These are phyloP conservation scores for Russula emetica DNA, from an alignment of 768 basidiomycete genomes.

Conservation along the genomic window DNA sequence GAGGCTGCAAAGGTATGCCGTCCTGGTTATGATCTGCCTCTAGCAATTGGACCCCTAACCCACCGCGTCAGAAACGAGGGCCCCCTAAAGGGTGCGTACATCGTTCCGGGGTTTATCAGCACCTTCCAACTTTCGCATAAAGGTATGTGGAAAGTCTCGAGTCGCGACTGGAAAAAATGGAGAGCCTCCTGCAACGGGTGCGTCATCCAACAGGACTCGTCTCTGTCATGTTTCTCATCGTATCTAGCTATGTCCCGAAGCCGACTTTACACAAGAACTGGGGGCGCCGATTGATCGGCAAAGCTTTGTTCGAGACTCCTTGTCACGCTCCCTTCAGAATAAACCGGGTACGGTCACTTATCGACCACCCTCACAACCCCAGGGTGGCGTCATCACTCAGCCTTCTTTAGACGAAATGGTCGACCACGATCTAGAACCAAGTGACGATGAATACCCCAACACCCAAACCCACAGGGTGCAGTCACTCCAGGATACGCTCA, in stretches of 20 bases:
- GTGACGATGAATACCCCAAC: slow-evolving; percentile 32
- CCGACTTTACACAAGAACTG: slow-evolving; percentile 55
- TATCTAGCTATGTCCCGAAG: slow-evolving; percentile 58
- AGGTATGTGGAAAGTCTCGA: slow-evolving; percentile 41
- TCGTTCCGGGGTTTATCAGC: neutral
- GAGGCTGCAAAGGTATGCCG: slow-evolving; percentile 59
- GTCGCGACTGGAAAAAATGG: slow-evolving; percentile 44
- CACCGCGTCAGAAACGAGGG: slow-evolving; percentile 44
- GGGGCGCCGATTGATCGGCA: slow-evolving; percentile 44
- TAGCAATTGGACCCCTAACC: neutral
- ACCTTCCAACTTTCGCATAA: neutral
- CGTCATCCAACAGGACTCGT: slow-evolving; percentile 20
- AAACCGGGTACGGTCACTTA: slow-evolving; percentile 11
- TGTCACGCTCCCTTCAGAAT: slow-evolving; percentile 24
- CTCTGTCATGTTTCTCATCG: neutral
- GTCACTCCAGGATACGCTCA: slow-evolving; percentile 34
- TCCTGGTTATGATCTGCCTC: neutral
- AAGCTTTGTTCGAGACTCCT: slow-evolving; percentile 31
- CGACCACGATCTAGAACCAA: slow-evolving; percentile 20
- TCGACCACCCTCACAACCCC: neutral
- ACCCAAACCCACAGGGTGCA: slow-evolving; percentile 21
- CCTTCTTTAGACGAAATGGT: slow-evolving; percentile 3
- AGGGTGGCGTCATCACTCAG: neutral
- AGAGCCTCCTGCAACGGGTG: slow-evolving; percentile 37
- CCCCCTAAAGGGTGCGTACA: slow-evolving; percentile 54